These are phyloP conservation scores for Stachybotrys elegans DNA, from an alignment of 2,329 filamentous ascomycete species.

Conservation along the genomic window DNA sequence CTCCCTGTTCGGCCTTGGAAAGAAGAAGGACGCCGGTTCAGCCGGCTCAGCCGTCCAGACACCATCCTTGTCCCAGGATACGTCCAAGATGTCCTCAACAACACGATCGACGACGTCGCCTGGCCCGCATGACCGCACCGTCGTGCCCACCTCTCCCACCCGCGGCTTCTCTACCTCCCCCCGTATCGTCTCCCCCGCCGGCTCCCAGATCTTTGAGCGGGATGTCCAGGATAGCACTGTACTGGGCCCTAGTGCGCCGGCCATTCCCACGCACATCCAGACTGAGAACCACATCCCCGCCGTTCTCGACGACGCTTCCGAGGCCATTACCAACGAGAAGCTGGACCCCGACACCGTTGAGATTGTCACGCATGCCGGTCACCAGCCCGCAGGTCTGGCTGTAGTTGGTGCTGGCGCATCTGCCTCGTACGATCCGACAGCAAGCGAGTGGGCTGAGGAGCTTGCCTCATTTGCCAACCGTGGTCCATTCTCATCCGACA, in stretches of 20 bases:
- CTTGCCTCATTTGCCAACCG: slow-evolving; percentile 47
- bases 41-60: slow-evolving; percentile 19
- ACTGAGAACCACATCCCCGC: slow-evolving; percentile 93
- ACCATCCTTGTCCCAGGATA: slow-evolving; percentile 25
- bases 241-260: slow-evolving; percentile 67
- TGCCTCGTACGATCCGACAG: slow-evolving; percentile 35
- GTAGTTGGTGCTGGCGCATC: slow-evolving; percentile 42
- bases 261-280: slow-evolving; percentile 89
- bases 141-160: slow-evolving; percentile 58
- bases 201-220: slow-evolving; percentile 84
- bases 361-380: slow-evolving; percentile 81
- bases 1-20: slow-evolving; percentile 55
- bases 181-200: slow-evolving; percentile 70
- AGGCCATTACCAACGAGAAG: slow-evolving; percentile 82
- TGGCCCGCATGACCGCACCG: slow-evolving; percentile 36
- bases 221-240: slow-evolving; percentile 78
- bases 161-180: slow-evolving; percentile 67
- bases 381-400: slow-evolving; percentile 70
- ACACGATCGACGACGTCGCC: slow-evolving; percentile 36
- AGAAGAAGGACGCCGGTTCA: slow-evolving; percentile 42
- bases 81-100: slow-evolving; percentile 32
- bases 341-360: slow-evolving; percentile 86
- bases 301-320: slow-evolving; percentile 83
- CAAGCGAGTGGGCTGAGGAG: slow-evolving; percentile 53
- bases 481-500: slow-evolving; percentile 45